Evolutionary conservation across 2,329 filamentous ascomycete species (phyloP).

Genomic region (Coniochaeta sp.): DNA sequence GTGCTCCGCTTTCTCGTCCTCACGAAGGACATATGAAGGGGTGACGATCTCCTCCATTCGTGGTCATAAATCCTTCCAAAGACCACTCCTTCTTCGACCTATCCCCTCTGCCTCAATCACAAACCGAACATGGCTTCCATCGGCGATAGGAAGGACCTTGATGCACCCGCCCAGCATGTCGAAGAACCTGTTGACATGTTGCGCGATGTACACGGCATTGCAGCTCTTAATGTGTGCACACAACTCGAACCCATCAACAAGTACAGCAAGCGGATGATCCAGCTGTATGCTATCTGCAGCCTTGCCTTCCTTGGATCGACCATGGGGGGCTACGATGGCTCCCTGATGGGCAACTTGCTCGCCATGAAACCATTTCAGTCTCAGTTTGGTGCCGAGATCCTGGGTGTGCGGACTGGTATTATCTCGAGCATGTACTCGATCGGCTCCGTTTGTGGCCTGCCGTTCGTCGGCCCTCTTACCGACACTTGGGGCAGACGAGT

Average conservation of each 20-base stretch:
- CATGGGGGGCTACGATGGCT: neutral
- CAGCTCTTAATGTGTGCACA: neutral
- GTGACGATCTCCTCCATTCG: neutral
- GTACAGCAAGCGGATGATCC: neutral
- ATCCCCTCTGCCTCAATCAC: neutral
- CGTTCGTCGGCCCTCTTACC: neutral
- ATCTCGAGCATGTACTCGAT: neutral
- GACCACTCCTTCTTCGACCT: neutral
- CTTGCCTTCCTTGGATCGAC: neutral
- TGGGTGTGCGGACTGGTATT: conserved; percentile 1
- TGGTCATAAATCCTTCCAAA: neutral
- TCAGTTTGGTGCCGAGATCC: conserved; percentile 6
- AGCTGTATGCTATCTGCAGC: neutral
- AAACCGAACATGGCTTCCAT: neutral
- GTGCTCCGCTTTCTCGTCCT: no score
- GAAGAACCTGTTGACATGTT: neutral
- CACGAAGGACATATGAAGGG: neutral
- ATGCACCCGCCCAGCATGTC: neutral
- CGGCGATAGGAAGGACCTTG: neutral
- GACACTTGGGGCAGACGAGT: neutral
- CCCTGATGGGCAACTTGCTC: conserved; percentile 7
- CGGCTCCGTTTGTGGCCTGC: neutral
- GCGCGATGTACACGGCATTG: neutral
- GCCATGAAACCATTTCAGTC: conserved; percentile 6
- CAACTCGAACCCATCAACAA: conserved; percentile 7